These are phyloP conservation scores for Hymenoscyphus scutula DNA, from an alignment of 2,329 filamentous ascomycete species.

Conservation along the genomic window DNA sequence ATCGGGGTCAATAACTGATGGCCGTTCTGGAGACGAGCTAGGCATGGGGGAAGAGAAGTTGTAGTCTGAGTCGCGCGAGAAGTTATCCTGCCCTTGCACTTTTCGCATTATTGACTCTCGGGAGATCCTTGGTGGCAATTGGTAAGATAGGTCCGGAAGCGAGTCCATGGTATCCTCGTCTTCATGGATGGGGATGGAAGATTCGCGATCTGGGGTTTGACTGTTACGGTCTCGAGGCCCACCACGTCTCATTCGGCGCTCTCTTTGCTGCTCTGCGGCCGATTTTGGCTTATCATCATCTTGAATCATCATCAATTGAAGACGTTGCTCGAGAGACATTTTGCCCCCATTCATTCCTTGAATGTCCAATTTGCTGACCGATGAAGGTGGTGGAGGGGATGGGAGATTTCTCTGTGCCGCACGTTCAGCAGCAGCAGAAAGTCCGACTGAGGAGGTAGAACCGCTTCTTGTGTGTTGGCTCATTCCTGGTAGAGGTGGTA, in stretches of 20 bases:
- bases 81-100: constrained; percentile 61
- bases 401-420: constrained; percentile 70
- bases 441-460: constrained; percentile 58
- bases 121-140: constrained; percentile 76
- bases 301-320: constrained; percentile 86
- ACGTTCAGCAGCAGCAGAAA: constrained; percentile 70
- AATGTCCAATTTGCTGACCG: constrained; percentile 72
- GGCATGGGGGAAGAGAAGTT: constrained; percentile 62
- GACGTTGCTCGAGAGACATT: constrained; percentile 81
- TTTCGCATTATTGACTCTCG: constrained; percentile 90
- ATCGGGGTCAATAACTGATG: constrained; percentile 74
- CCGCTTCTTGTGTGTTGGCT: constrained; percentile 41
- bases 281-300: constrained; percentile 58
- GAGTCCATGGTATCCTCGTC: constrained; percentile 61
- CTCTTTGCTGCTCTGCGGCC: constrained; percentile 63
- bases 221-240: constrained; percentile 47
- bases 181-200: constrained; percentile 44
- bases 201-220: constrained; percentile 35
- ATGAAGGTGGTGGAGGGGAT: constrained; percentile 65
- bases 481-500: constrained; percentile 79
- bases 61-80: constrained; percentile 58
- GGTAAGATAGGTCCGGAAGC: constrained; percentile 57
- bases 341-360: constrained; percentile 70
- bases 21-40: constrained; percentile 57
- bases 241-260: constrained; percentile 66